phyloP scores from a whole-genome alignment of 2,329 filamentous ascomycete species.

The Diaporthe vexans region DNA sequence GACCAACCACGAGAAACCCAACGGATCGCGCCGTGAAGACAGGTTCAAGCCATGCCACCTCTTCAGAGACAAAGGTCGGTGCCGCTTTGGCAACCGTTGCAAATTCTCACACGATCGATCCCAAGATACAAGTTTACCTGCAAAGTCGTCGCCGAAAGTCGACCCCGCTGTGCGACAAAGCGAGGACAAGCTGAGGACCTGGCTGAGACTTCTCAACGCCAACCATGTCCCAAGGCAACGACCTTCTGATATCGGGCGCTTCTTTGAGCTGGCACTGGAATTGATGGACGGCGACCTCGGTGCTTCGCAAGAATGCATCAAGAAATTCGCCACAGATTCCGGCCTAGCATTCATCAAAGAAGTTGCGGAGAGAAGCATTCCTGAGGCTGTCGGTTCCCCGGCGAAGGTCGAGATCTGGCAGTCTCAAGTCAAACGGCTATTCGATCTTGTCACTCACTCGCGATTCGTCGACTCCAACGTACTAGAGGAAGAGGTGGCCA shows the following conservation, averaged over 20 bases:
- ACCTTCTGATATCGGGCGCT: conserved; percentile 30
- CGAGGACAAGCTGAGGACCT: conserved; percentile 24
- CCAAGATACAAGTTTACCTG: no score
- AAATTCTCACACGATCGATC: neutral
- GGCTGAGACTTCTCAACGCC: conserved; percentile 18
- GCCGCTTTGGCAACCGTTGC: conserved; percentile 1
- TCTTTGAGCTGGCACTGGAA: conserved; percentile 50
- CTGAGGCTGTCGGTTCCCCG: neutral
- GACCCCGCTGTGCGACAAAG: neutral
- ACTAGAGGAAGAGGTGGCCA: conserved; percentile 54
- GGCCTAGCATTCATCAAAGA: conserved; percentile 41
- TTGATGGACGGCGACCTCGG: conserved; percentile 51
- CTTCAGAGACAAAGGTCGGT: conserved; percentile 6
- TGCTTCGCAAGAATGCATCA: conserved; percentile 47
- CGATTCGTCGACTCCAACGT: conserved; percentile 54
- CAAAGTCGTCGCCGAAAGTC: neutral
- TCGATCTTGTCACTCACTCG: conserved; percentile 53
- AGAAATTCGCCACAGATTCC: conserved; percentile 36
- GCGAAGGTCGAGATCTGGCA: conserved; percentile 30
- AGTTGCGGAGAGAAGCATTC: neutral
- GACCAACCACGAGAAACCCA: neutral
- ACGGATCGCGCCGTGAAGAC: neutral
- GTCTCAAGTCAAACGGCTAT: conserved; percentile 49
- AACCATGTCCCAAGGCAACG: neutral
- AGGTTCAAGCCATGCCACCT: neutral